Conservation (phyloP, 129 eudicot genomes). For the Rutidosis leptorrhynchoides region DNA sequence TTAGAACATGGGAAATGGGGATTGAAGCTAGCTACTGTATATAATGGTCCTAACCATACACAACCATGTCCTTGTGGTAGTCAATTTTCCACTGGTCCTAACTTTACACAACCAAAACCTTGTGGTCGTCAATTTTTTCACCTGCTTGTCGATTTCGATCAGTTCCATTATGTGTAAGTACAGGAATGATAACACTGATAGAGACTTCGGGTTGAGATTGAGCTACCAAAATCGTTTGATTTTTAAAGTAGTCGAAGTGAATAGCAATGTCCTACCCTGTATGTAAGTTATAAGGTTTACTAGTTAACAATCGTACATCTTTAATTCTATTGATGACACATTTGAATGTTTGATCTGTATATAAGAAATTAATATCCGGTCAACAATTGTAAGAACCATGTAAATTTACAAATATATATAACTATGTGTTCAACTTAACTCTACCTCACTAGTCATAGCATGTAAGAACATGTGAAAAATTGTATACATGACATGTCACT, state of each 20-base stretch:
- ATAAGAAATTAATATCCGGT: too few relatives aligned
- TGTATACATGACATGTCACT: too few relatives aligned
- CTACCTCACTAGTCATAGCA: too few relatives aligned
- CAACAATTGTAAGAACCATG: too few relatives aligned
- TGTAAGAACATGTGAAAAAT: too few relatives aligned
- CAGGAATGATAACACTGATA: background rate
- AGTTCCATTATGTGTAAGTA: background rate
- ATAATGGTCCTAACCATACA: background rate
- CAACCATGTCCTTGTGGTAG: background rate
- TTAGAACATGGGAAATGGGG: background rate
- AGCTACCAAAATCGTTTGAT: background rate
- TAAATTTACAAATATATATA: too few relatives aligned
- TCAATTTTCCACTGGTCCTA: constrained; percentile 17
- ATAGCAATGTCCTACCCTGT: background rate
- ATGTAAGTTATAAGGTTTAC: too few relatives aligned
- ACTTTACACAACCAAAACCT: background rate
- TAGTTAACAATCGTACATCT: too few relatives aligned
- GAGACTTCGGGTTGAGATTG: background rate
- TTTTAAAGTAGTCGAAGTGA: background rate
- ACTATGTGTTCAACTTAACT: too few relatives aligned
- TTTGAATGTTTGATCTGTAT: too few relatives aligned
- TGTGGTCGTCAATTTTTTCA: constrained; percentile 21
- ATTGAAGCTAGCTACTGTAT: constrained; percentile 6
- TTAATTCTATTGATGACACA: too few relatives aligned
- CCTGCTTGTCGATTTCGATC: background rate